Evolutionary conservation across 495 filamentous ascomycete species (phyloP), one percentile per base, ranked within the genome.

Genomic region (Trichoderma gamsii): DNA sequence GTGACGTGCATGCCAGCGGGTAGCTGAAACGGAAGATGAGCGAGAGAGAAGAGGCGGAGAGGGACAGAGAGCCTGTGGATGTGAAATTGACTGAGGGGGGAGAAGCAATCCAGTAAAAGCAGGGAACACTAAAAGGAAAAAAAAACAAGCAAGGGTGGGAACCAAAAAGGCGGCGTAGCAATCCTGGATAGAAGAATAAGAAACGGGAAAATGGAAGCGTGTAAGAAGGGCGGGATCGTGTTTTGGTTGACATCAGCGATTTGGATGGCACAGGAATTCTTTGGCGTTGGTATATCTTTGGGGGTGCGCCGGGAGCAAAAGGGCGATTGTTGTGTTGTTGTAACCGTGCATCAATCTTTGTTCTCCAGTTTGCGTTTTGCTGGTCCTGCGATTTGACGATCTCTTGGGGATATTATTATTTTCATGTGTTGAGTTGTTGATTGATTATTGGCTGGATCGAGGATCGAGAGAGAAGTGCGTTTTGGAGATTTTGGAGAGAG

Each of bases 1-100:
- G 49, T 52, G 49, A 52, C 49, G 49, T 52, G 49, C 49, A 52
- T 52, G 49, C 49, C 49, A 52, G 49, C n/a, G 49, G 49, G 49
- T 49, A 49, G n/a, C n/a, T 18, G 15, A 49, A 18, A n/a, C n/a
- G 15, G 15, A 18, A 16, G n/a, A 49, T 49, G 44, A 49, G 44
- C 8, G 15, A 49, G 35, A 38, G 35, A 29, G 29, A 38, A 38
- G 35, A 38, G 35, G 35, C 35, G 35, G 35, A 16, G 44, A 49
- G 44, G n/a, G 44, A n/a, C n/a, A 7, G 15, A 12, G 8, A 52
- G 49, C 49, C 35, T 38, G 35, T 52, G 49, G 21, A 52, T 21
- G 4, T 18, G 21, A 18, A 7, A 7, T 21, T 52, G 49, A 51
- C 4, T 3, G 46, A 51, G 46, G 9, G 49, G 18, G n/a, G 49